Evolutionary conservation across 1,284 basidiomycete species (phyloP), one percentile per base, ranked within the genome.

Genomic region (Leccinum ponderosum): DNA sequence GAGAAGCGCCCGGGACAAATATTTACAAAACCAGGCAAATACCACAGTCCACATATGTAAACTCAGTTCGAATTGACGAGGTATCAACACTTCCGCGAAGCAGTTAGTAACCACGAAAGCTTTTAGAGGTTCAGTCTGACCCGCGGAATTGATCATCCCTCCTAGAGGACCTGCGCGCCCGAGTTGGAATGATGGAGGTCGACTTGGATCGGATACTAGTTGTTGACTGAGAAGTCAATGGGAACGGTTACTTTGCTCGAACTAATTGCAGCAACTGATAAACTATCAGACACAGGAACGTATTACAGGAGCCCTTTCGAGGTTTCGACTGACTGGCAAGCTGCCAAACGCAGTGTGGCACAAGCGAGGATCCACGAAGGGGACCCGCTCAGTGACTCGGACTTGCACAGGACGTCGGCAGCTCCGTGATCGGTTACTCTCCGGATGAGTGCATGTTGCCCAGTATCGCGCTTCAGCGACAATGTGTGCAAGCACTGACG

Each of bases 1-100:
- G 53, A 3, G 1, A 8, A 59, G 69, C 69, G 67, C 67, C 48
- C 59, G 15, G 55, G 39, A 48, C 50, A 60, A 65, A 67, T 20
- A 53, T n/a, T 27, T 27, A 51, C 22, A 48, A 31, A 1, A 22
- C 22, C 22, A 22, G 20, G 20, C 20, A 22, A 22, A 22, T 22
- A 31, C 31, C 31, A 4, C 4, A 0, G 31, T 31, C 31, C 31
- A 31, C 29, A 31, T 31, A 31, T 31, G 31, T 31, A 31, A 31
- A 31, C 20, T 48, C 47, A 11, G 17, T n/a, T 44, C n/a, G n/a
- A 44, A 44, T 11, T 17, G 35, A 14, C 6, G 14, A 14, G 14
- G 17, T 42, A 44, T 44, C 42, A 56, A 33, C 58, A 14, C 12
- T 11, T 51, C 27, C 25, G 48, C 14, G 17, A 17, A 35, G 12